Evolutionary conservation across 257 asterid species (phyloP).

Genomic region (Oldenlandia corymbosa): DNA sequence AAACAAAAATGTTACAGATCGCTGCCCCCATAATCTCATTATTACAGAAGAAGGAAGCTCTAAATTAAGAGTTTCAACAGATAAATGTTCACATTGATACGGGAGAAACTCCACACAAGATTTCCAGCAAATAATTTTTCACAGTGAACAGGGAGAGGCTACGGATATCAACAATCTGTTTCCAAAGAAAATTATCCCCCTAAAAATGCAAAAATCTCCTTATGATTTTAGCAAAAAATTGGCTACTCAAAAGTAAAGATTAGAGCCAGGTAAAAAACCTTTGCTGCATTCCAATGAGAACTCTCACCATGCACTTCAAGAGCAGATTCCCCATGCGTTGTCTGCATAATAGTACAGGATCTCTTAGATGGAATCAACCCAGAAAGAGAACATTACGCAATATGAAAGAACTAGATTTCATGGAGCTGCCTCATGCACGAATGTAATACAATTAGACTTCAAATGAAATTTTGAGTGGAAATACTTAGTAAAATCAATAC

Average conservation of each 20-base stretch:
- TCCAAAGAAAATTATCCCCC: background rate
- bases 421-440: background rate
- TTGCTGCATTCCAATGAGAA: constrained; percentile 31
- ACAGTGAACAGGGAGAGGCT: background rate
- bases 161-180: background rate
- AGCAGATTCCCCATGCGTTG: constrained; percentile 23
- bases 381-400: background rate
- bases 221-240: background rate
- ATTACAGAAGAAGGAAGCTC: no score
- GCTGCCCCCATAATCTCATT: background rate
- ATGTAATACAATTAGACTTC: background rate
- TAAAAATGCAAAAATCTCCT: background rate
- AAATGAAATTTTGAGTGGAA: constrained; percentile 2
- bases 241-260: background rate
- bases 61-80: no score
- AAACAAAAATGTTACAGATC: background rate
- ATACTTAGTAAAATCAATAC: no score
- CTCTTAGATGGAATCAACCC: constrained; percentile 34
- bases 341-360: constrained; percentile 21
- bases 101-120: background rate
- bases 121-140: background rate
- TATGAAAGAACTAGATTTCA: background rate
- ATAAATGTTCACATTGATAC: no score
- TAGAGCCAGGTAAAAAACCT: constrained; percentile 32
- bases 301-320: background rate